phyloP scores from a whole-genome alignment of 129 eudicot species.

The sunflower (Helianthus annuus) region HanXRQr2.0-SUNRISE NC_035440.2:15408267-15408766 shows the following conservation, averaged over 20 bases:
- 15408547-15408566: neutral
- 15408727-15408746: neutral
- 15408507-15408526: neutral
- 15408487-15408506: neutral
- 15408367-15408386: no score
- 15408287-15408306: conserved; percentile 27
- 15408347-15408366: neutral
- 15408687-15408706: no score
- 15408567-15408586: neutral
- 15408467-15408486: neutral
- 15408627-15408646: no score
- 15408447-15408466: neutral
- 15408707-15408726: no score
- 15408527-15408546: neutral
- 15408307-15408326: conserved; percentile 34
- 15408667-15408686: no score
- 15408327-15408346: conserved; percentile 24
- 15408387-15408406: conserved; percentile 1
- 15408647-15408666: no score
- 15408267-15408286: conserved; percentile 5
- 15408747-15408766: neutral
- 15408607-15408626: no score
- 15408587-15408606: no score
- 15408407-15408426: conserved; percentile 1
- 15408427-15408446: neutral